Conservation (phyloP, 164 flowering plant species). For the Chimonanthus praecox region DNA sequence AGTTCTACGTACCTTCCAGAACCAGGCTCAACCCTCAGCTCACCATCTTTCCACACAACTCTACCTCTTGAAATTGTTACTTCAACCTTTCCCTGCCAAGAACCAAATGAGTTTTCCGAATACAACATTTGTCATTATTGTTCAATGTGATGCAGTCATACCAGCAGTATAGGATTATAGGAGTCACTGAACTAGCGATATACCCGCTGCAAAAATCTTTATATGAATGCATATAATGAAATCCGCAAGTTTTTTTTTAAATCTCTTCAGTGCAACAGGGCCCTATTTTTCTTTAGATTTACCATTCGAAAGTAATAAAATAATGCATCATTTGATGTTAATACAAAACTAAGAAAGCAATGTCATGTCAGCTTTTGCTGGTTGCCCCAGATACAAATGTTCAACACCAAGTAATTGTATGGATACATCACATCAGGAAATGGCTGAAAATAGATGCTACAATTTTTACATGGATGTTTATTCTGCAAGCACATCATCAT, state of each 20-base stretch:
- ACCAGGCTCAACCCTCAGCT: constrained; percentile 67
- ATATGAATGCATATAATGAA: neutral
- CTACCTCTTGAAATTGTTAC: constrained; percentile 89
- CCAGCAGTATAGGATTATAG: neutral
- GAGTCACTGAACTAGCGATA: neutral
- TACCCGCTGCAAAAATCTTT: neutral
- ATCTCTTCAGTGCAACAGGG: no score
- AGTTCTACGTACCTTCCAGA: constrained; percentile 71
- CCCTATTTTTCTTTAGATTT: no score
- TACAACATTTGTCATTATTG: neutral
- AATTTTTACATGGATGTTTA: neutral
- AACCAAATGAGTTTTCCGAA: neutral
- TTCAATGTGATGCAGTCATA: neutral
- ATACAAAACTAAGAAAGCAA: no score
- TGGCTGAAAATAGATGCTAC: neutral
- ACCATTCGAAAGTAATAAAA: no score
- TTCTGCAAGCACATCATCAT: neutral
- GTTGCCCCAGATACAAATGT: no score
- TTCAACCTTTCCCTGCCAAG: constrained; percentile 83
- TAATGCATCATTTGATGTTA: no score
- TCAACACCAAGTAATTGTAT: no score
- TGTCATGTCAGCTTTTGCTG: no score
- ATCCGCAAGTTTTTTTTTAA: no score
- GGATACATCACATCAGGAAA: no score
- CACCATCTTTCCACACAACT: constrained; percentile 76